A percentile compares a stretch with the other conserved stretches of the same genome.
These are phyloP conservation scores for Collybia sp. DNA, from an alignment of 768 basidiomycete genomes.

Conservation along the genomic window DNA sequence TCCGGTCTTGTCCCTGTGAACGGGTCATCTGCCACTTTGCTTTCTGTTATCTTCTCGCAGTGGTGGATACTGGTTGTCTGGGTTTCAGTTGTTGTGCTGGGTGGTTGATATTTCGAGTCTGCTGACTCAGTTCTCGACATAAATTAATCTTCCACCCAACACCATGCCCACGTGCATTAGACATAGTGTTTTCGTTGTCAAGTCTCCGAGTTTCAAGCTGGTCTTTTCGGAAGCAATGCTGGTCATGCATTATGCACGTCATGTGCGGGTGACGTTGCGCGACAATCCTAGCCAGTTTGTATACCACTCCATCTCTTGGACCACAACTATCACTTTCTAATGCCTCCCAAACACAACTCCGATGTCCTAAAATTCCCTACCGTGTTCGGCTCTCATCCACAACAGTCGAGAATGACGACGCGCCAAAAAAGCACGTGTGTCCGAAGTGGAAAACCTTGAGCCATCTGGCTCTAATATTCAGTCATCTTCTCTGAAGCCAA, in stretches of 20 bases:
- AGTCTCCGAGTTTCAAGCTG: too few relatives aligned
- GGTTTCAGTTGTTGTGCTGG: too few relatives aligned
- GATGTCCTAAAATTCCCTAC: conserved; percentile 16
- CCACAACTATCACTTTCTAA: conserved; percentile 17
- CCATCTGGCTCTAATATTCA: conserved; percentile 1
- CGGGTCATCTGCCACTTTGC: neutral
- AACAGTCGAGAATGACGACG: conserved; percentile 12
- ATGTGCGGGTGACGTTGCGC: neutral
- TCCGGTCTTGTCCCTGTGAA: conserved; percentile 9
- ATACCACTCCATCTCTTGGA: neutral
- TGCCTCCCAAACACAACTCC: conserved; percentile 41
- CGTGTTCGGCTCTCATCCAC: conserved; percentile 8
- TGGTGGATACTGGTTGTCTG: too few relatives aligned
- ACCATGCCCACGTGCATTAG: too few relatives aligned
- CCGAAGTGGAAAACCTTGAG: conserved; percentile 11
- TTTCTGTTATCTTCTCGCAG: too few relatives aligned
- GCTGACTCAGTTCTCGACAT: too few relatives aligned
- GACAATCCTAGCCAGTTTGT: conserved; percentile 8
- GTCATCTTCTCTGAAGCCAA: conserved; percentile 14
- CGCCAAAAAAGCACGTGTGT: conserved; percentile 26
- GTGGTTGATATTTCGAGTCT: too few relatives aligned
- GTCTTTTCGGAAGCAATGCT: too few relatives aligned
- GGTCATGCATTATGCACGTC: conserved; percentile 25
- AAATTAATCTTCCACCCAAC: too few relatives aligned
- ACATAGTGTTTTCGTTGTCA: too few relatives aligned